Percentiles rank a stretch among this genome's conserved stretches.
phyloP scores from a whole-genome alignment of 164 flowering plant genomes.

The Kalanchoe fedtschenkoi region DNA sequence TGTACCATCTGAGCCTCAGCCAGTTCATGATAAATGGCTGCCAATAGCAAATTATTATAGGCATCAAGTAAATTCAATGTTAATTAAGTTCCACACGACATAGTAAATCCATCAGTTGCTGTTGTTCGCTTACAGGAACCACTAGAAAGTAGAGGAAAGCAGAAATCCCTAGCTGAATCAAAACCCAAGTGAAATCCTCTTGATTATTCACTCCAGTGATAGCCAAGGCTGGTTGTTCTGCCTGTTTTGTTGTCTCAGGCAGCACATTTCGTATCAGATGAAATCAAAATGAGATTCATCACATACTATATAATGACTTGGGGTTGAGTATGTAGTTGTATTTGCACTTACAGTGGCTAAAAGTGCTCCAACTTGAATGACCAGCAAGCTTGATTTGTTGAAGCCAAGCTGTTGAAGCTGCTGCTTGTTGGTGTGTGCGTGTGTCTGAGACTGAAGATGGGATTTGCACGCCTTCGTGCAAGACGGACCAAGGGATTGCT shows the following conservation, averaged over 20 bases:
- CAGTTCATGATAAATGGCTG: slow-evolving; percentile 89
- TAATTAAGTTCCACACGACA: neutral
- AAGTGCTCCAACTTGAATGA: slow-evolving; percentile 42
- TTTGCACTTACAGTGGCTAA: slow-evolving; percentile 38
- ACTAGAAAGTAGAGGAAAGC: slow-evolving; percentile 55
- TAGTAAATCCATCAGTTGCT: neutral
- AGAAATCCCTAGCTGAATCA: slow-evolving; percentile 38
- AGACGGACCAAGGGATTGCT: too few species aligned
- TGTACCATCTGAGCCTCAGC: slow-evolving; percentile 75
- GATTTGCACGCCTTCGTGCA: too few species aligned
- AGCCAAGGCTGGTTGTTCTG: slow-evolving; percentile 61
- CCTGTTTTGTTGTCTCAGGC: slow-evolving; percentile 18
- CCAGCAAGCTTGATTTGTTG: slow-evolving; percentile 24
- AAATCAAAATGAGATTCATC: neutral
- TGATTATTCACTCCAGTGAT: slow-evolving; percentile 63
- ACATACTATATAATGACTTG: neutral
- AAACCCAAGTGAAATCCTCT: slow-evolving; percentile 28
- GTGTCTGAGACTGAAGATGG: slow-evolving; percentile 13
- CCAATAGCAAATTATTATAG: slow-evolving; percentile 8
- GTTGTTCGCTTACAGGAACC: slow-evolving; percentile 46
- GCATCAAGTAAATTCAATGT: too few species aligned
- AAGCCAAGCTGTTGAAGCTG: slow-evolving; percentile 9
- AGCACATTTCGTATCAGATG: neutral
- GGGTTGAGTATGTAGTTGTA: neutral
- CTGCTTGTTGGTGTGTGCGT: slow-evolving; percentile 6